Base-by-base conservation (phyloP, 441 rosid genomes). In the Rhodomyrtus psidioides region DNA sequence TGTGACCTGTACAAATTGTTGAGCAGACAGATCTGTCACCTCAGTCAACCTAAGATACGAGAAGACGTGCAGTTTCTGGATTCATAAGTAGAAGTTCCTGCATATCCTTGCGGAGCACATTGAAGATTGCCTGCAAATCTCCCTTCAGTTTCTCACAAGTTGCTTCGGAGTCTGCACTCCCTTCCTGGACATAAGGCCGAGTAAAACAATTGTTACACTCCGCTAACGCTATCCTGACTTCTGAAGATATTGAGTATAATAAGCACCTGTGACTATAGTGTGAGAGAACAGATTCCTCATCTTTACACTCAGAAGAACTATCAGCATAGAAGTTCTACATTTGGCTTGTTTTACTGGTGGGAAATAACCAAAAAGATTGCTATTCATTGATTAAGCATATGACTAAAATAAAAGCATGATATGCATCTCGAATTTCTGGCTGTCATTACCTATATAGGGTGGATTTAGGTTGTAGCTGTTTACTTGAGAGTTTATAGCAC, bases 81-180 rank as follows among this genome's bases (percentile, higher is more conserved):
- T 96, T 96, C 90, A 92, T 90, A 81, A 94, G 94, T 89, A 96
- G 92, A 91, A 95, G 98, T 87, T 96, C 92, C 89, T 96, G 99
- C 97, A 96, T 91, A 86, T 97, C 98, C 89, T 85, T 91, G 34
- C 98, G 99, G 84, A 97, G 96, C 49, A 94, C 90, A 88, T 87
- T 88, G 90, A 95, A 96, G 86, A 95, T 94, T 10, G 91, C 93
- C 89, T 84, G 94, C 89, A 97, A 87, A 92, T 96, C 99, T 86
- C 89, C 93, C 91, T 91, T 95, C 87, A 96, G 92, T 93, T 97
- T 97, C 91, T 90, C 88, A 89, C 92, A 90, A 87, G 88, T 90
- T 84, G 86, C 92, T 42, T 85, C 88, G 56, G 92, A 92, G 84
- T 93, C 93, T 76, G 86, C 88, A 81, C 87, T 79, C 14, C 90